Evolutionary conservation across 208 protist genomes (phyloP).

Genomic region (Trypanosoma platydactyli): DNA sequence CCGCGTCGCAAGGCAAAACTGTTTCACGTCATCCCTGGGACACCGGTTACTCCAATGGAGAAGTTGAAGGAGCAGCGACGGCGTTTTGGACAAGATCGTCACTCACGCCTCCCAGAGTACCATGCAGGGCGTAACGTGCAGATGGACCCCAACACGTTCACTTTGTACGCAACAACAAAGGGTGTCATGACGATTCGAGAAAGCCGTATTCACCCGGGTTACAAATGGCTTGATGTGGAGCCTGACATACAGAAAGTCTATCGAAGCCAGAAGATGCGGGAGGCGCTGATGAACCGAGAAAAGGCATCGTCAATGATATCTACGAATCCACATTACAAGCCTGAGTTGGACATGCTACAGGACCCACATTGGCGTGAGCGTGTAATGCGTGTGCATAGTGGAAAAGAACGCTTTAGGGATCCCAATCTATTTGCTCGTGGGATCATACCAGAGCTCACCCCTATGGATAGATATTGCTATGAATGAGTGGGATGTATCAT

Average conservation of each 20-base stretch:
- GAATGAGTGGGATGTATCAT: conserved; percentile 28
- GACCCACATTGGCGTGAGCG: conserved; percentile 73
- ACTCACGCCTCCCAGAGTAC: conserved; percentile 74
- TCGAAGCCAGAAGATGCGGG: conserved; percentile 58
- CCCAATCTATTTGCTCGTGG: conserved; percentile 73
- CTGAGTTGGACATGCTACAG: conserved; percentile 43
- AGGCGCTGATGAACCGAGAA: conserved; percentile 40
- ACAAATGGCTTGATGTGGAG: conserved; percentile 87
- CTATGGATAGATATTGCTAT: conserved; percentile 62
- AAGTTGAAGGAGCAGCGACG: conserved; percentile 82
- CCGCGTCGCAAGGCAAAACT: conserved; percentile 62
- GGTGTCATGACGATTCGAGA: conserved; percentile 76
- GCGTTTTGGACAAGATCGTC: conserved; percentile 75
- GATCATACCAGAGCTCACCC: conserved; percentile 41
- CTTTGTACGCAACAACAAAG: conserved; percentile 76
- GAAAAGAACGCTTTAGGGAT: conserved; percentile 70
- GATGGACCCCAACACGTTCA: conserved; percentile 83
- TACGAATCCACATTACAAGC: conserved; percentile 46
- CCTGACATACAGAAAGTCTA: conserved; percentile 86
- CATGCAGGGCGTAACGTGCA: conserved; percentile 68
- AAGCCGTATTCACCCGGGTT: conserved; percentile 65
- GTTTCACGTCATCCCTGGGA: conserved; percentile 77
- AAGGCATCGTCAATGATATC: conserved; percentile 47
- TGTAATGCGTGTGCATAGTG: conserved; percentile 44
- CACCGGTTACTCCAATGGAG: conserved; percentile 72